Base-by-base conservation (phyloP, 2,329 filamentous ascomycete species). In the Colletotrichum filicis region DNA sequence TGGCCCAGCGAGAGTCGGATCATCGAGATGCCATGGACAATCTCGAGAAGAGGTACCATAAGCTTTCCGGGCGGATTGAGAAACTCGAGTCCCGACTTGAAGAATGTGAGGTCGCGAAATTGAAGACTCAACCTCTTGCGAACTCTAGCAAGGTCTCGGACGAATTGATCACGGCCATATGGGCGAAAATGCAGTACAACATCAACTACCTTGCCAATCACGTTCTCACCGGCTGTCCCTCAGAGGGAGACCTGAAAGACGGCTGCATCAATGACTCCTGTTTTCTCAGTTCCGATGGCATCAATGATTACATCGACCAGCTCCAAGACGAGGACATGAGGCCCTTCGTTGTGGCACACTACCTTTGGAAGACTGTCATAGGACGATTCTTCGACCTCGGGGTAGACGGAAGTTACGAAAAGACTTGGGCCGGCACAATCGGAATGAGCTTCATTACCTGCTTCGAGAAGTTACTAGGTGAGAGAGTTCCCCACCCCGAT, bases 81-180 rank as follows among this genome's bases (percentile, higher is more conserved):
- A 9, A 6, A 3, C n/a, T 65, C 30, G 42, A 56, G 22, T 11
- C 12, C 4, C 30, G 37, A 12, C 11, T 28, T 2, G 30, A 4
- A 7, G 9, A 7, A 11, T 4, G 0, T 4, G 11, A 57, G 49
- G 30, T 7, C 22, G 5, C 12, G 14, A 35, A 5, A 49, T n/a
- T 7, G 2, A 9, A 28, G 4, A 9, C 14, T 19, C 60, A n/a
- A 8, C 8, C 16, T 9, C 16, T 70, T 30, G 62, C 60, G 32
- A 66, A 70, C 22, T 24, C 32, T 8, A 65, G 3, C 6, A 66
- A 70, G 37, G 28, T 70, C 16, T 70, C 67, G 4, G 62, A 70
- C 61, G 30, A 32, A 2, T 46, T 24, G 1, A 62, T 64, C 19
- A 22, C n/a, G 11, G 24, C 26, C 9, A 16, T 19, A 4, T 63